phyloP scores from a whole-genome alignment of 2,329 filamentous ascomycete genomes.

The Colletotrichum camelliae region DNA sequence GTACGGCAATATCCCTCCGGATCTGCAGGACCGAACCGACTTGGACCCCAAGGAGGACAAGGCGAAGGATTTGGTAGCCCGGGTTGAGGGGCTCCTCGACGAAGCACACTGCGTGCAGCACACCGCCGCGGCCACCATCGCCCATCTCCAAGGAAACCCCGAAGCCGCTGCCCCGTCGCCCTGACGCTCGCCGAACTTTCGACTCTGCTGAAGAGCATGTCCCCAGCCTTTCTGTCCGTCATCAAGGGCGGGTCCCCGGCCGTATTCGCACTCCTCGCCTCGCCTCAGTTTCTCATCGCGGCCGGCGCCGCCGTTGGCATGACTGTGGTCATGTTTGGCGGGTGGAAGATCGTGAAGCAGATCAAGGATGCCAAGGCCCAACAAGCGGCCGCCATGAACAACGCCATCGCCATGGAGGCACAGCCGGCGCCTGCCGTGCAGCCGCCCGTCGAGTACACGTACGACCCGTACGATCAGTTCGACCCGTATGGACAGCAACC shows the following conservation, averaged over 20 bases:
- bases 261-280: constrained; percentile 84
- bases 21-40: constrained; percentile 59
- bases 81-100: constrained; percentile 78
- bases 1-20: constrained; percentile 82
- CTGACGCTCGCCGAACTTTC: constrained; percentile 92
- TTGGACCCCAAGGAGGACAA: constrained; percentile 55
- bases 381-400: constrained; percentile 26
- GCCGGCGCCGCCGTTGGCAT: constrained; percentile 88
- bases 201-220: constrained; percentile 81
- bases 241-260: constrained; percentile 85
- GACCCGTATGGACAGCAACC: not conserved
- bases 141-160: constrained; percentile 67
- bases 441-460: constrained; percentile 9
- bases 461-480: constrained; percentile 5
- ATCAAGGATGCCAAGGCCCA: constrained; percentile 57
- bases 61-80: constrained; percentile 66
- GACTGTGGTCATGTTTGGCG: constrained; percentile 94
- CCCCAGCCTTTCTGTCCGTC: constrained; percentile 75
- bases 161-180: constrained; percentile 91
- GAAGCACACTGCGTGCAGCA: constrained; percentile 91
- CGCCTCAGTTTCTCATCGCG: constrained; percentile 93
- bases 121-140: constrained; percentile 84
- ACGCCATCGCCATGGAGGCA: constrained; percentile 34
- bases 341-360: constrained; percentile 96
- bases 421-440: constrained; percentile 4